phyloP scores from a whole-genome alignment of 805 yeast species.

The Limtongia smithiae region DNA sequence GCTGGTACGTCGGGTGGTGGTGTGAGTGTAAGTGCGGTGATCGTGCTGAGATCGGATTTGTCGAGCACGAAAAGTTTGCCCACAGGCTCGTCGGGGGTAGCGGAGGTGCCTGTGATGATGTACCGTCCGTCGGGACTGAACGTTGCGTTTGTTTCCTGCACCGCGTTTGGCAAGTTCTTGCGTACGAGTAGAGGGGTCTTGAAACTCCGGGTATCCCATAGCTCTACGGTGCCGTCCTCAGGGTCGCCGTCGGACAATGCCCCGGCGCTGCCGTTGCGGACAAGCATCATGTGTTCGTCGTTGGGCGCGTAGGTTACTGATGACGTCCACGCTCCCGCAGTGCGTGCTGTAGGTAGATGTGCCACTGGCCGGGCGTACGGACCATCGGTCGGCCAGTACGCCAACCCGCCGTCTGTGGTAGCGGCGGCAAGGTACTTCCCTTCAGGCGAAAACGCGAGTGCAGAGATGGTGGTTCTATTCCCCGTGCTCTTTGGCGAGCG shows the following conservation, averaged over 20 bases:
- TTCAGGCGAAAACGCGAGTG: slow-evolving; percentile 25
- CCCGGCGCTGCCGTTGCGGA: no score
- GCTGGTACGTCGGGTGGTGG: background rate
- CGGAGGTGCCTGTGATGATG: slow-evolving; percentile 32
- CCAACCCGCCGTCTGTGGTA: slow-evolving; percentile 30
- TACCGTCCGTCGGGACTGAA: slow-evolving; percentile 33
- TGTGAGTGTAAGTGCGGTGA: slow-evolving; percentile 22
- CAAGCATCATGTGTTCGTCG: slow-evolving; percentile 26
- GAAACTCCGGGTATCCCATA: slow-evolving; percentile 36
- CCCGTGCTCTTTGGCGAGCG: slow-evolving; percentile 21
- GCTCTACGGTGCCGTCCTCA: slow-evolving; percentile 32
- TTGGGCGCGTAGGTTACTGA: slow-evolving; percentile 14
- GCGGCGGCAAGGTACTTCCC: slow-evolving; percentile 29
- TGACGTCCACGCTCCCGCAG: slow-evolving; percentile 24
- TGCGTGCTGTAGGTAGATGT: slow-evolving; percentile 30
- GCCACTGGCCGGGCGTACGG: slow-evolving; percentile 33
- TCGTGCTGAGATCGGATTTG: slow-evolving; percentile 32
- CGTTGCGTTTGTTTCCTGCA: slow-evolving; percentile 26
- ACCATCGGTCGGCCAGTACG: slow-evolving; percentile 33
- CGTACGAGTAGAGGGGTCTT: slow-evolving; percentile 29
- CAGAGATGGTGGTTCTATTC: slow-evolving; percentile 20
- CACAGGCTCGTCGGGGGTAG: slow-evolving; percentile 2
- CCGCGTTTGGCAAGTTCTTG: slow-evolving; percentile 14
- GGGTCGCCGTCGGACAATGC: slow-evolving; percentile 9
- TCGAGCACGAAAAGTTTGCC: slow-evolving; percentile 33